Evolutionary conservation across 257 asterid species (phyloP).

Genomic region (Cruciata laevipes): DNA sequence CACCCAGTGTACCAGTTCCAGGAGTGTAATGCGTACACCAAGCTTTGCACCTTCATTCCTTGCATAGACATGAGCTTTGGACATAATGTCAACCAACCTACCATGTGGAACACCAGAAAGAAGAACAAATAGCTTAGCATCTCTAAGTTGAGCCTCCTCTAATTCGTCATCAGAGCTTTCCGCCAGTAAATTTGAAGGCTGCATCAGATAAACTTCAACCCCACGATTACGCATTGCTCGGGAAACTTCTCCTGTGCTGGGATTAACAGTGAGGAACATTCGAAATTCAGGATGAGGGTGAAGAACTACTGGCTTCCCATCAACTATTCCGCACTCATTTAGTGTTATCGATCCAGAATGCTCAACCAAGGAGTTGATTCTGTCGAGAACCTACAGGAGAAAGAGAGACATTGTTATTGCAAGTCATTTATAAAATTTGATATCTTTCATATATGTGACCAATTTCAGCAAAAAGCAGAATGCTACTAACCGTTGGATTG

Average conservation of each 20-base stretch:
- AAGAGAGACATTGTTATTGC: neutral
- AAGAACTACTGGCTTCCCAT: slow-evolving; percentile 76
- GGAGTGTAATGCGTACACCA: slow-evolving; percentile 60
- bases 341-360: slow-evolving; percentile 91
- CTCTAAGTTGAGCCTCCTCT: slow-evolving; percentile 57
- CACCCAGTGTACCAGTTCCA: slow-evolving; percentile 93
- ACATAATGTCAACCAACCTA: slow-evolving; percentile 69
- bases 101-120: slow-evolving; percentile 76
- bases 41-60: slow-evolving; percentile 55
- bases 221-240: slow-evolving; percentile 99
- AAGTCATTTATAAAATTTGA: neutral
- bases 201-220: slow-evolving; percentile 80
- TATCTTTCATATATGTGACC: neutral
- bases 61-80: slow-evolving; percentile 73
- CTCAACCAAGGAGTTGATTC: slow-evolving; percentile 97
- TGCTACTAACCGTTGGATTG: slow-evolving; percentile 83
- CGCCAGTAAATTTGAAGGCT: slow-evolving; percentile 51
- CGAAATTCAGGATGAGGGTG: slow-evolving; percentile 89
- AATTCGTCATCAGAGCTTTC: slow-evolving; percentile 20
- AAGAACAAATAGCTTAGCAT: slow-evolving; percentile 58
- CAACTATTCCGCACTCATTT: slow-evolving; percentile 87
- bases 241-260: slow-evolving; percentile 87
- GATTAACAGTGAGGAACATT: slow-evolving; percentile 91
- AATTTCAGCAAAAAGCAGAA: slow-evolving; percentile 12
- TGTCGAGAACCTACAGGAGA: slow-evolving; percentile 79